phyloP scores from a whole-genome alignment of 2,329 filamentous ascomycete genomes.

The Botrytis squamosa region DNA sequence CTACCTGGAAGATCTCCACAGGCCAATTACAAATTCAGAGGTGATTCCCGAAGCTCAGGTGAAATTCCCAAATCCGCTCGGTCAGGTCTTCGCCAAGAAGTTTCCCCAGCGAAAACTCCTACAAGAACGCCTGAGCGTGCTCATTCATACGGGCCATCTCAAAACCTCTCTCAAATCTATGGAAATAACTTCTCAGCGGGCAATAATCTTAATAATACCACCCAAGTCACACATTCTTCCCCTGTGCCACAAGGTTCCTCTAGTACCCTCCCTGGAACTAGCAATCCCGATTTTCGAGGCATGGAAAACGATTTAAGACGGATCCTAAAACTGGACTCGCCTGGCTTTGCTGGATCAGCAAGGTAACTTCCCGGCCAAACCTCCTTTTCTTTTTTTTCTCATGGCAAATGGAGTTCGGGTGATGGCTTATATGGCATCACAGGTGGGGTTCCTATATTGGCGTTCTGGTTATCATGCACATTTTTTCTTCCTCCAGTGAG shows the following conservation, averaged over 20 bases:
- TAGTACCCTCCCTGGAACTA: conserved; percentile 28
- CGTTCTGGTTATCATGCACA: conserved; percentile 16
- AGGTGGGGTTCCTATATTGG: background rate
- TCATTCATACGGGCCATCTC: conserved; percentile 27
- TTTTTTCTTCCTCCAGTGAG: conserved; percentile 16
- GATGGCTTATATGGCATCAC: conserved; percentile 13
- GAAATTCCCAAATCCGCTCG: conserved; percentile 27
- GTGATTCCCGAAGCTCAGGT: conserved; percentile 24
- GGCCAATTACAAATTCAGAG: conserved; percentile 23
- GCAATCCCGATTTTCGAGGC: conserved; percentile 33
- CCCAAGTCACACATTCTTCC: conserved; percentile 26
- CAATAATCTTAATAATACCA: conserved; percentile 24
- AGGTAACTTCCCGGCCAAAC: conserved; percentile 2
- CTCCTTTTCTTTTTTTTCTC: background rate
- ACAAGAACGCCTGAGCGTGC: conserved; percentile 32
- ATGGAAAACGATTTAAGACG: conserved; percentile 40
- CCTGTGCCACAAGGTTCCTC: conserved; percentile 25
- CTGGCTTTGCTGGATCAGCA: conserved; percentile 21
- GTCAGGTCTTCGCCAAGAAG: conserved; percentile 39
- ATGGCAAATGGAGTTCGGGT: conserved; percentile 18
- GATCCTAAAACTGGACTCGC: conserved; percentile 38
- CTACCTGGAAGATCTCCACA: conserved; percentile 23
- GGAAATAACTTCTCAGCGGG: conserved; percentile 25
- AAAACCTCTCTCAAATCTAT: conserved; percentile 30
- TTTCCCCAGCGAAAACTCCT: conserved; percentile 37